Conservation (phyloP, 768 basidiomycete species). For the Xerocomellus dryophilus region DNA sequence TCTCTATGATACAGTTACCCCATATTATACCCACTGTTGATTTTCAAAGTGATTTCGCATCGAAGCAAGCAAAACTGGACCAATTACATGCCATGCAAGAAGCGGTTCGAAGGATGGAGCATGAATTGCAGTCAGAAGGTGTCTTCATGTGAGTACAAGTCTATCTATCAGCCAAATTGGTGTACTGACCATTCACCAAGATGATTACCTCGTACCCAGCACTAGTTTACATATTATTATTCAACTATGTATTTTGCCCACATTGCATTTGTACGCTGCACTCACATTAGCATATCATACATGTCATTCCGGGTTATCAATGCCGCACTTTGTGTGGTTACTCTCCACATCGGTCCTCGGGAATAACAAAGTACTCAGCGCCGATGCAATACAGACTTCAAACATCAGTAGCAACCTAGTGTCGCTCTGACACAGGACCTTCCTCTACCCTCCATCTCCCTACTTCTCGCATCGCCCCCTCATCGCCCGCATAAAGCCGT, state of each 20-base stretch:
- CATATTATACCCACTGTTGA: neutral
- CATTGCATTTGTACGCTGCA: neutral
- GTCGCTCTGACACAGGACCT: constrained; percentile 59
- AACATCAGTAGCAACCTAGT: constrained; percentile 36
- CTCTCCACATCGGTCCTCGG: neutral
- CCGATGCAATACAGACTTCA: neutral
- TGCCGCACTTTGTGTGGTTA: neutral
- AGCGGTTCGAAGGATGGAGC: constrained; percentile 32
- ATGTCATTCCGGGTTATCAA: neutral
- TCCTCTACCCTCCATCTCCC: constrained; percentile 86
- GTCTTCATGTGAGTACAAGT: constrained; percentile 9
- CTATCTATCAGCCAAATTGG: no score
- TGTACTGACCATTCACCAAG: constrained; percentile 2
- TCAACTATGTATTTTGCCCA: constrained; percentile 11
- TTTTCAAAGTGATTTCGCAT: neutral
- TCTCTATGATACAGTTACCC: constrained; percentile 27
- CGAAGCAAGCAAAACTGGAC: constrained; percentile 17
- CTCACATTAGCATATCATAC: neutral
- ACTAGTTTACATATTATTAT: constrained; percentile 18
- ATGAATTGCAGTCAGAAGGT: constrained; percentile 29
- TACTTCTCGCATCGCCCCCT: constrained; percentile 83
- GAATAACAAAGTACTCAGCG: neutral
- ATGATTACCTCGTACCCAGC: neutral
- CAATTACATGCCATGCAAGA: constrained; percentile 33
- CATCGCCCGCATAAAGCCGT: constrained; percentile 67